A percentile compares a stretch with the other conserved stretches of the same genome.
Conservation (phyloP, 805 yeast species). For the Lachancea meyersii region DNA sequence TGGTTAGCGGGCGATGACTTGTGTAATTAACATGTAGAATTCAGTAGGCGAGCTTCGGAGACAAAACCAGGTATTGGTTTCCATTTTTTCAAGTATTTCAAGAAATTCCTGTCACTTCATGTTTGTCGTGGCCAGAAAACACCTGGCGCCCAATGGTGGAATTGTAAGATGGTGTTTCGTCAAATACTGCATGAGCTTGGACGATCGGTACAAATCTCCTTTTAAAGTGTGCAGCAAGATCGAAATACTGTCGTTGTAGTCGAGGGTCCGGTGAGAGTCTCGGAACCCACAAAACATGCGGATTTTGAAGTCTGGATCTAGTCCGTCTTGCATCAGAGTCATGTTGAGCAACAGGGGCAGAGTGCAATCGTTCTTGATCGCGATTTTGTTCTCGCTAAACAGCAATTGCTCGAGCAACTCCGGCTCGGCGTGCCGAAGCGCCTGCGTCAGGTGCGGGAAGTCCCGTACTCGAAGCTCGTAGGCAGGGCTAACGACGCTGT, state of each 20-base stretch:
- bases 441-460: conserved; percentile 22
- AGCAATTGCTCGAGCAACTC: conserved; percentile 14
- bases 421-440: conserved; percentile 10
- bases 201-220: conserved; percentile 4
- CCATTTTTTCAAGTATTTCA: too few species aligned
- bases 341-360: conserved; percentile 24
- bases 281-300: conserved; percentile 3
- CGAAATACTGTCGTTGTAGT: conserved; percentile 4
- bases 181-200: conserved; percentile 6
- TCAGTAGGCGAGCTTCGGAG: too few species aligned
- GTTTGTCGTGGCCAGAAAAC: neutral
- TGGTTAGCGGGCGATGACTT: too few species aligned
- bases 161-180: neutral
- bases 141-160: conserved; percentile 4
- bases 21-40: too few species aligned
- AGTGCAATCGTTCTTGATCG: conserved; percentile 18
- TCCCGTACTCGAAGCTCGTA: conserved; percentile 19
- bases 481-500: conserved; percentile 14
- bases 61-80: too few species aligned
- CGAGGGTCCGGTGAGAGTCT: conserved; percentile 1
- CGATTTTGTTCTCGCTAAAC: conserved; percentile 16
- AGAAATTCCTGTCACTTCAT: neutral
- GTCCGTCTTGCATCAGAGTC: conserved; percentile 15
- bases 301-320: conserved; percentile 7
- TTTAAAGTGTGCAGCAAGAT: conserved; percentile 1